Percentiles rank a stretch among this genome's conserved stretches.
Conservation (phyloP, 768 basidiomycete species). For the Boletus subcaerulescens region DNA sequence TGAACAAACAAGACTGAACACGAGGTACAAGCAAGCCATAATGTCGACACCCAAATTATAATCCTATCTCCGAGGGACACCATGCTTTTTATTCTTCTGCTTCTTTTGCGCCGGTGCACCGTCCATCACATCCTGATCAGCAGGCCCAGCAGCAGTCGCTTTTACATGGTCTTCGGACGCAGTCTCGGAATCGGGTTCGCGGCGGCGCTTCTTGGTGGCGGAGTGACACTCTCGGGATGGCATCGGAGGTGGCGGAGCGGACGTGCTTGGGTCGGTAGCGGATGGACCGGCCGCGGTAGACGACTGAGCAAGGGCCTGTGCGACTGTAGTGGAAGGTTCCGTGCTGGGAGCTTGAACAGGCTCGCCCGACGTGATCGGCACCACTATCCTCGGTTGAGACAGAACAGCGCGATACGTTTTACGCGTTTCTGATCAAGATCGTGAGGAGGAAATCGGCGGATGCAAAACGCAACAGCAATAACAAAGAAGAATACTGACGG, state of each 20-base stretch:
- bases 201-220: constrained; percentile 21
- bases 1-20: no score
- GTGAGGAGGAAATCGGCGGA: neutral
- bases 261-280: neutral
- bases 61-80: constrained; percentile 1
- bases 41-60: no score
- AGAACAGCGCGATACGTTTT: constrained; percentile 77
- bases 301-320: neutral
- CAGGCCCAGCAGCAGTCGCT: neutral
- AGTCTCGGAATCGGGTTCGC: constrained; percentile 14
- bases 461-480: neutral
- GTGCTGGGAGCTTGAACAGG: neutral
- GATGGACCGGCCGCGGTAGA: neutral
- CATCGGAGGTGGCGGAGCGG: neutral
- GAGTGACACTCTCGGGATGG: neutral
- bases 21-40: no score
- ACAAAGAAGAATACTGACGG: constrained; percentile 44
- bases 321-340: neutral
- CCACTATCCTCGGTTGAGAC: constrained; percentile 67
- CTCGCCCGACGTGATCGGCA: constrained; percentile 36
- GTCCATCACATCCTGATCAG: neutral
- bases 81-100: constrained; percentile 18
- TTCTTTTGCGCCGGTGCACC: constrained; percentile 19
- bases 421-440: constrained; percentile 59
- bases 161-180: neutral